Base-by-base conservation (phyloP, 257 asterid species). In the Capsicum chinense region DNA sequence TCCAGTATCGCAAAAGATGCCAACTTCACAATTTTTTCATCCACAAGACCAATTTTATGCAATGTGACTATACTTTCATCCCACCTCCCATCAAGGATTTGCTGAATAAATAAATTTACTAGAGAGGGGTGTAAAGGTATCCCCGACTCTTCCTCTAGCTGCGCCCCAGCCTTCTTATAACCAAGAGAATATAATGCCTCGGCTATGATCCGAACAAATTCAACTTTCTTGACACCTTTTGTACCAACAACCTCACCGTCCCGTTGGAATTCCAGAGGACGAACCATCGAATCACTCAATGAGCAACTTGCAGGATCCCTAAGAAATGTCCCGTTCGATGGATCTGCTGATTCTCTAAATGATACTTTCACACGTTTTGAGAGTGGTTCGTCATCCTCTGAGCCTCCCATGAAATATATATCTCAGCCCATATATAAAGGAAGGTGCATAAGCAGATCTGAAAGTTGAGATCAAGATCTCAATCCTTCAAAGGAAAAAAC, bases 401-500 rank as follows among this genome's bases (percentile, higher is more conserved):
- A 88, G 87, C 97, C 97, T 92, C 97, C 97, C 97, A 93, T 93
- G 94, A 91, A 93, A 93, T 89, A 94, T 85, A 88, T 89, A 87
- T 88, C 89, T 92, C 94, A 93, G 97, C 92, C 97, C 95, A 92
- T 93, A 90, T 88, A 91, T 88, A 83, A 17, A 48, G 60, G 37
- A n/a, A 44, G 44, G n/a, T 59, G 6, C 68, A 37, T 68, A 83
- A 83, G 37, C n/a, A 52, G 62, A 83, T 66, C 76, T 54, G 52
- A 68, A 42, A 83, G 37, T 64, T 52, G 66, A 83, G 33, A 83
- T 52, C 62, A 10, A 52, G 74, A 15, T 59, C 80, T 54, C 88
- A 83, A 54, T 83, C 50, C 85, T 83, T 83, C 67, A 83, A 83
- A 59, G 57, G 37, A 52, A 33, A 83, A 73, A 35, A 67, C 50